Conservation (phyloP, 2,329 filamentous ascomycete species). For the Aspergillus sp. region DNA sequence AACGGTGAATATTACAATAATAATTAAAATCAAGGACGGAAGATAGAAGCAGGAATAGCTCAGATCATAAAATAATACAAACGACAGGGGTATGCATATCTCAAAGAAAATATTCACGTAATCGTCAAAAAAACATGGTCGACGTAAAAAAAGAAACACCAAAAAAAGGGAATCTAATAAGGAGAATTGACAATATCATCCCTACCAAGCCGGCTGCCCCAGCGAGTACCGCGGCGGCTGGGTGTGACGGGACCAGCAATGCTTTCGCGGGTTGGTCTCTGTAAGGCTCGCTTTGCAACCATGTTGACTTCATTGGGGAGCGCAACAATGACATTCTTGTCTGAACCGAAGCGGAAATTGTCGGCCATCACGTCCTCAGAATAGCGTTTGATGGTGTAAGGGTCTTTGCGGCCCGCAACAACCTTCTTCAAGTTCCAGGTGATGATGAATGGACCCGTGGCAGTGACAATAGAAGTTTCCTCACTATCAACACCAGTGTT, state of each 20-base stretch:
- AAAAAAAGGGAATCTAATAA: slow-evolving; percentile 43
- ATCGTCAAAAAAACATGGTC: slow-evolving; percentile 5
- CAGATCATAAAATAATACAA: slow-evolving; percentile 1
- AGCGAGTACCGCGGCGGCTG: slow-evolving; percentile 36
- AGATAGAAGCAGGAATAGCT: neutral
- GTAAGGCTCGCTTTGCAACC: slow-evolving; percentile 82
- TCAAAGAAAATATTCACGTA: neutral
- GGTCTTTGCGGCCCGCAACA: slow-evolving; percentile 73
- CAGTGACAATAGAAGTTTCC: slow-evolving; percentile 95
- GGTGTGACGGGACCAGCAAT: slow-evolving; percentile 65
- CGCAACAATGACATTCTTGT: slow-evolving; percentile 97
- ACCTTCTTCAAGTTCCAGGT: slow-evolving; percentile 96
- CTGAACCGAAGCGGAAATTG: slow-evolving; percentile 95
- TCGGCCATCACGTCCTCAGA: slow-evolving; percentile 94
- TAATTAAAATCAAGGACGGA: neutral
- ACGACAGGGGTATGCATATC: slow-evolving; percentile 12
- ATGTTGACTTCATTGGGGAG: slow-evolving; percentile 97
- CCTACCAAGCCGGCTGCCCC: slow-evolving; percentile 58
- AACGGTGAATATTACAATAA: neutral
- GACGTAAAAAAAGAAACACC: slow-evolving; percentile 4
- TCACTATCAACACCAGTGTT: slow-evolving; percentile 78
- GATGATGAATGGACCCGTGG: slow-evolving; percentile 93
- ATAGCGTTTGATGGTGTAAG: slow-evolving; percentile 97
- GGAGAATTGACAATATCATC: slow-evolving; percentile 81
- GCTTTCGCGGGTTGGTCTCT: slow-evolving; percentile 87